A percentile compares a stretch with the other conserved stretches of the same genome.
These are phyloP conservation scores for Pulveroboletus ravenelii DNA, from an alignment of 768 basidiomycete species.

Conservation along the genomic window DNA sequence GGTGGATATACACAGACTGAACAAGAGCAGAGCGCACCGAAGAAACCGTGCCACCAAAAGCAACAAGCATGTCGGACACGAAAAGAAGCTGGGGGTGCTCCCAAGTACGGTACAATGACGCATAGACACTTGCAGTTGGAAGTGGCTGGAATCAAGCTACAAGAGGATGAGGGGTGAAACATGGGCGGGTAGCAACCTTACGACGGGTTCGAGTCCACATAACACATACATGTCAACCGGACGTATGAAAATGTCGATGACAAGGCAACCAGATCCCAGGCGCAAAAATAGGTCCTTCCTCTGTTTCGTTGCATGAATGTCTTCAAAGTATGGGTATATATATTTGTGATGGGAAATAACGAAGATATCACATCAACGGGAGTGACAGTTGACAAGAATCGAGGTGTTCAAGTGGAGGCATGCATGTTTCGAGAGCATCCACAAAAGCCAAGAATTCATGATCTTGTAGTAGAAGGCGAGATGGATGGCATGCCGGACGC, in stretches of 20 bases:
- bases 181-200: not conserved
- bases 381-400: not conserved
- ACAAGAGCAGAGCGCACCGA: not conserved
- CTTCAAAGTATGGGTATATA: not conserved
- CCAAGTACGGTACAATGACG: not conserved
- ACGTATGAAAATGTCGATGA: not conserved
- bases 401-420: no score
- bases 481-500: conserved; percentile 9
- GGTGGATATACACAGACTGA: no score
- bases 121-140: not conserved
- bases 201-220: not conserved
- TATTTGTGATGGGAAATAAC: not conserved
- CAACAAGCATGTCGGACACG: not conserved
- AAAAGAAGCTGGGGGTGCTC: not conserved
- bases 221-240: not conserved
- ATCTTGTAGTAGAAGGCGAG: conserved; percentile 10
- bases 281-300: not conserved
- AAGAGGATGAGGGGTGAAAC: not conserved
- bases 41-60: no score
- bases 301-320: not conserved
- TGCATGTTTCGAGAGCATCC: not conserved
- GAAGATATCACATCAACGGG: not conserved
- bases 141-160: not conserved
- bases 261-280: not conserved
- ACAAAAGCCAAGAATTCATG: conserved; percentile 5